A percentile compares a stretch with the other conserved stretches of the same genome.
Evolutionary conservation across 441 rosid genomes (phyloP).

Genomic region (Populus hybrid): DNA sequence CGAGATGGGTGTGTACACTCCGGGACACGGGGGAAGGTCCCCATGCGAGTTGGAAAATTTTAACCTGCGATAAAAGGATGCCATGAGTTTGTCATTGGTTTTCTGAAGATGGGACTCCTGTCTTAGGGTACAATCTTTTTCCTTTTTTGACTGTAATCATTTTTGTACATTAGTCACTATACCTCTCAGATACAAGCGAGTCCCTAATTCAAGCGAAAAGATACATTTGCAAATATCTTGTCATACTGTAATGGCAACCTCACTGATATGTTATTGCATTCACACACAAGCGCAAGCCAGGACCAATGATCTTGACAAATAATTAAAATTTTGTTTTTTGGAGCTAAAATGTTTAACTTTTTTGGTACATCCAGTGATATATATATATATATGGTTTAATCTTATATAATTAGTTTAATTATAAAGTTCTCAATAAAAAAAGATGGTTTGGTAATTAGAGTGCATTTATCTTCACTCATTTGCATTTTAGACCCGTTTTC

Average conservation of each 20-base stretch:
- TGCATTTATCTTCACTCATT: too few relatives aligned
- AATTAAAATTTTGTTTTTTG: too few relatives aligned
- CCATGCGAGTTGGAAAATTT: conserved; percentile 73
- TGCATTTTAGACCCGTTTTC: too few relatives aligned
- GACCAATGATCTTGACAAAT: neutral
- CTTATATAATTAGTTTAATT: too few relatives aligned
- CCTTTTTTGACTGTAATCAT: neutral
- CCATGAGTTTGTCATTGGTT: conserved; percentile 5
- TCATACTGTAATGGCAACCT: neutral
- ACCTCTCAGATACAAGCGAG: neutral
- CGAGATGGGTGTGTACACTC: conserved; percentile 59
- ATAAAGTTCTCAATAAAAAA: too few relatives aligned
- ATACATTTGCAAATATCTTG: neutral
- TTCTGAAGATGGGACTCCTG: neutral
- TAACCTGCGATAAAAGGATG: conserved; percentile 62
- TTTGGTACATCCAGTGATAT: too few relatives aligned
- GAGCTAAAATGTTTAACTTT: too few relatives aligned
- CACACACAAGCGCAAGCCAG: neutral
- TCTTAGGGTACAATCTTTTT: neutral
- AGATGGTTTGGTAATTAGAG: too few relatives aligned
- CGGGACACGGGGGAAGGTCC: conserved; percentile 89
- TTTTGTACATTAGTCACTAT: neutral
- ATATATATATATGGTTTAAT: too few relatives aligned
- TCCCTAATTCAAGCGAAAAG: neutral
- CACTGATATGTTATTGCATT: neutral